Conservation (phyloP, 2,329 filamentous ascomycete species). For the Lachnellula occidentalis region DNA sequence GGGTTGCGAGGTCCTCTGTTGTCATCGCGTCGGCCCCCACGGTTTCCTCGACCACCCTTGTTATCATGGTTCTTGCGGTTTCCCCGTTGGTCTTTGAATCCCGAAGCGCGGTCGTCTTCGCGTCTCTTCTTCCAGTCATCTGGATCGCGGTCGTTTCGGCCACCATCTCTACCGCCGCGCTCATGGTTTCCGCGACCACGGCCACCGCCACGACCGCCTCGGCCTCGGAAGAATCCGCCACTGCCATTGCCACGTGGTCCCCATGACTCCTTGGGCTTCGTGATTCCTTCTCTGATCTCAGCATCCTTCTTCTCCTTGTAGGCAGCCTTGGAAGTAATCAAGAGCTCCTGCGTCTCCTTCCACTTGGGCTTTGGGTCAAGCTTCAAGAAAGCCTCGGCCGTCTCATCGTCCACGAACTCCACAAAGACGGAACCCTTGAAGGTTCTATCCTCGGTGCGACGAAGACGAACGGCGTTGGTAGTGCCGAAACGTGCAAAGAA, state of each 20-base stretch:
- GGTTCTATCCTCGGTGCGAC: conserved; percentile 62
- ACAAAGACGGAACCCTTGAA: conserved; percentile 99
- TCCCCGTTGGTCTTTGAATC: conserved; percentile 40
- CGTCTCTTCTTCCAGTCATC: conserved; percentile 61
- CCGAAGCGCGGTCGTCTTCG: conserved; percentile 55
- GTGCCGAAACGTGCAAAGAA: conserved; percentile 82
- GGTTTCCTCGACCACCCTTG: conserved; percentile 33
- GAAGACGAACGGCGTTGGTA: conserved; percentile 78
- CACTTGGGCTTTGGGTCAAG: conserved; percentile 78
- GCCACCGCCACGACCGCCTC: conserved; percentile 34
- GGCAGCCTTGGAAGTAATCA: conserved; percentile 80
- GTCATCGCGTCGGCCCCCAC: conserved; percentile 40
- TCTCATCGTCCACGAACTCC: conserved; percentile 78
- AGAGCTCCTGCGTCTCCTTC: conserved; percentile 66
- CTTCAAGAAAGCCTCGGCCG: conserved; percentile 72
- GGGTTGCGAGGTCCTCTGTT: conserved; percentile 35
- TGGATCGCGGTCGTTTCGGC: conserved; percentile 38
- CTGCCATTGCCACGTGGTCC: conserved; percentile 4
- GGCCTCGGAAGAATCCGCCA: conserved; percentile 14
- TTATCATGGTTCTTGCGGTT: neutral
- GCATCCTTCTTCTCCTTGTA: conserved; percentile 77
- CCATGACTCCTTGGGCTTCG: conserved; percentile 47
- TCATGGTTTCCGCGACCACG: conserved; percentile 8
- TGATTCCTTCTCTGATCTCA: conserved; percentile 65
- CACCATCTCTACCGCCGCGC: conserved; percentile 1